Conservation (phyloP, 1,284 basidiomycete species). For the Pholiota adiposa region DNA sequence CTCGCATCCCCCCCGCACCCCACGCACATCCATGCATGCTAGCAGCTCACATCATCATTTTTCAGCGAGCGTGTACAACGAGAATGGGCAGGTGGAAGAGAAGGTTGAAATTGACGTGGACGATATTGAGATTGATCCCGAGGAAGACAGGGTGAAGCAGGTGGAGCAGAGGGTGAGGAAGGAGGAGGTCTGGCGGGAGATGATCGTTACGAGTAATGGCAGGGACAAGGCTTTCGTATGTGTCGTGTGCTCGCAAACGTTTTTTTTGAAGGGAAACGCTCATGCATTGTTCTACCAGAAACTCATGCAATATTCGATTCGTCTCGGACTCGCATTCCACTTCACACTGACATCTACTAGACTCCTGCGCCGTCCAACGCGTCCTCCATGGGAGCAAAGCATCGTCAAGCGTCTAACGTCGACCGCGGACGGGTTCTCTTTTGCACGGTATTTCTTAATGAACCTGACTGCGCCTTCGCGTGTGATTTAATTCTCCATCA, state of each 20-base stretch:
- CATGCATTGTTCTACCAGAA: constrained; percentile 50
- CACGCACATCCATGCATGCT: constrained; percentile 53
- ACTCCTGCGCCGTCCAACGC: constrained; percentile 47
- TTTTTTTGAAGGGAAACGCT: constrained; percentile 2
- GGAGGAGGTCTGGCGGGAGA: constrained; percentile 78
- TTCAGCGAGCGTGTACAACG: constrained; percentile 41
- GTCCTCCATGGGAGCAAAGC: constrained; percentile 56
- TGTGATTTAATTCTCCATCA: constrained; percentile 10
- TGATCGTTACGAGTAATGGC: constrained; percentile 73
- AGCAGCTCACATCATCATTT: constrained; percentile 32
- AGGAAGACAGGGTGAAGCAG: constrained; percentile 27
- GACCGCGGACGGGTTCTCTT: constrained; percentile 67
- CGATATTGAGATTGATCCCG: constrained; percentile 28
- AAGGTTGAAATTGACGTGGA: constrained; percentile 32
- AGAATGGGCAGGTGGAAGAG: constrained; percentile 36
- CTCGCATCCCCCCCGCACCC: constrained; percentile 75
- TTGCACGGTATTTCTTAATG: constrained; percentile 57
- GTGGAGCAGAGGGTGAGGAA: constrained; percentile 24
- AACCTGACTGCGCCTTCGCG: background rate
- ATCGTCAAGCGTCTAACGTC: constrained; percentile 62
- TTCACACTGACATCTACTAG: constrained; percentile 48
- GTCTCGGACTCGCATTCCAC: constrained; percentile 75
- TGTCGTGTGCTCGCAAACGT: constrained; percentile 22
- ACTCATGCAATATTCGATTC: constrained; percentile 81
- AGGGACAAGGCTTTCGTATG: constrained; percentile 83